Evolutionary conservation across 495 filamentous ascomycete genomes (phyloP).

Genomic region (Xylaria sp.): DNA sequence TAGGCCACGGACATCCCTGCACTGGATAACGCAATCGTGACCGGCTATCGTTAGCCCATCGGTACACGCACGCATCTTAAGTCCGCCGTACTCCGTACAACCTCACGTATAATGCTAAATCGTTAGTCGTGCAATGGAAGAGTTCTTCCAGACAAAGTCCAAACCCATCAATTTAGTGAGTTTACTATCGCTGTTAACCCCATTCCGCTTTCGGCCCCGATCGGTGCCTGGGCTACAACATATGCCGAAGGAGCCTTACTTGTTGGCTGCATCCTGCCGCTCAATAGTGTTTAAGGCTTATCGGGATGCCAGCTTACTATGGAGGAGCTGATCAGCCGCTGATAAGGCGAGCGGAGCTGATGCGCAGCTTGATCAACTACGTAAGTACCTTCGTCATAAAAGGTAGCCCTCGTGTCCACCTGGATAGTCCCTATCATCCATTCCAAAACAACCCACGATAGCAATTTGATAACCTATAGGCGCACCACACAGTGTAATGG

Average conservation of each 20-base stretch:
- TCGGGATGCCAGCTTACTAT: neutral
- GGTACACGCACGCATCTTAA: neutral
- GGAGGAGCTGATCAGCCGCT: conserved; percentile 18
- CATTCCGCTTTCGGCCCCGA: neutral
- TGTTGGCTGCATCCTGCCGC: conserved; percentile 24
- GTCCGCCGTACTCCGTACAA: neutral
- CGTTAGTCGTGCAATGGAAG: neutral
- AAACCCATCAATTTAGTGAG: neutral
- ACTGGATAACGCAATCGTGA: conserved; percentile 6
- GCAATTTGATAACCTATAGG: neutral
- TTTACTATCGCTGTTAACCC: neutral
- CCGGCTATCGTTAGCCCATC: neutral
- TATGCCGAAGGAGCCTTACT: conserved; percentile 20
- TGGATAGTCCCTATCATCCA: neutral
- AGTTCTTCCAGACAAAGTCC: neutral
- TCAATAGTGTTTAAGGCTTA: conserved; percentile 18
- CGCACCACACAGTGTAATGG: neutral
- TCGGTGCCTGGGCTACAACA: neutral
- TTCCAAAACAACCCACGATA: neutral
- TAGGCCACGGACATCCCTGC: conserved; percentile 10
- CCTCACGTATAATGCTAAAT: neutral
- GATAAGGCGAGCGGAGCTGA: conserved; percentile 6
- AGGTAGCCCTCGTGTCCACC: neutral
- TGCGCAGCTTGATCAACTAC: neutral
- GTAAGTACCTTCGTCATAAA: neutral